Conservation (phyloP, 1,284 basidiomycete genomes). For the Phylloboletellus chloephorus region DNA sequence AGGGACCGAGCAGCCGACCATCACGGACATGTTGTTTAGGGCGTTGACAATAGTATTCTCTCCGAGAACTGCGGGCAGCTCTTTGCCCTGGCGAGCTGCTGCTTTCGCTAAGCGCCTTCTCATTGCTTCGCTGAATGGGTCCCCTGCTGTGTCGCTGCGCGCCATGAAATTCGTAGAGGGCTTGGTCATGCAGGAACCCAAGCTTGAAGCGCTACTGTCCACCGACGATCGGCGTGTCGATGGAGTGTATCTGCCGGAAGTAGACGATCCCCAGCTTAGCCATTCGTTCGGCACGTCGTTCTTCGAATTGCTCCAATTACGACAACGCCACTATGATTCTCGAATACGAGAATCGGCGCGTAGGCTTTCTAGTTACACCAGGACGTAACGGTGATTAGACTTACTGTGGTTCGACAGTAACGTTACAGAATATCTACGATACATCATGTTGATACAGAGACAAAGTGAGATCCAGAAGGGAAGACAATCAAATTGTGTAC, state of each 20-base stretch:
- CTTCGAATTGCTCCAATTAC: conserved; percentile 63
- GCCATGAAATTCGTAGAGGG: conserved; percentile 68
- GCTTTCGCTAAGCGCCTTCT: conserved; percentile 92
- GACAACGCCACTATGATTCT: conserved; percentile 54
- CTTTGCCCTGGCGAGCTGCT: conserved; percentile 76
- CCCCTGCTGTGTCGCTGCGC: conserved; percentile 59
- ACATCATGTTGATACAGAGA: conserved; percentile 27
- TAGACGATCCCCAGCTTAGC: conserved; percentile 83
- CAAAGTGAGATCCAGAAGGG: conserved; percentile 17
- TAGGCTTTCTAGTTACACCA: conserved; percentile 42
- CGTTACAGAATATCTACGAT: conserved; percentile 33
- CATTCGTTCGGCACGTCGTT: conserved; percentile 68
- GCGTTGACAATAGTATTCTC: conserved; percentile 78
- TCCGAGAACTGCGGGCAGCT: conserved; percentile 49
- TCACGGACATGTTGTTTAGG: conserved; percentile 78
- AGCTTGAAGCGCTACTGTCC: conserved; percentile 78
- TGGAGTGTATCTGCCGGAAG: conserved; percentile 75
- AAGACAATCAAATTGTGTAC: conserved; percentile 17
- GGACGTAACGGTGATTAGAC: conserved; percentile 29
- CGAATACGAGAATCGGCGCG: conserved; percentile 53
- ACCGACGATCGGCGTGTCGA: conserved; percentile 81
- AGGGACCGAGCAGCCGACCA: conserved; percentile 34
- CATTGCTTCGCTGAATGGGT: conserved; percentile 74
- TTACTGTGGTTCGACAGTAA: conserved; percentile 27
- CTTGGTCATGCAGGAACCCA: conserved; percentile 72